Evolutionary conservation across 768 basidiomycete species (phyloP), one percentile per base, ranked within the genome.

Genomic region (Chalciporus pseudorubinellus): DNA sequence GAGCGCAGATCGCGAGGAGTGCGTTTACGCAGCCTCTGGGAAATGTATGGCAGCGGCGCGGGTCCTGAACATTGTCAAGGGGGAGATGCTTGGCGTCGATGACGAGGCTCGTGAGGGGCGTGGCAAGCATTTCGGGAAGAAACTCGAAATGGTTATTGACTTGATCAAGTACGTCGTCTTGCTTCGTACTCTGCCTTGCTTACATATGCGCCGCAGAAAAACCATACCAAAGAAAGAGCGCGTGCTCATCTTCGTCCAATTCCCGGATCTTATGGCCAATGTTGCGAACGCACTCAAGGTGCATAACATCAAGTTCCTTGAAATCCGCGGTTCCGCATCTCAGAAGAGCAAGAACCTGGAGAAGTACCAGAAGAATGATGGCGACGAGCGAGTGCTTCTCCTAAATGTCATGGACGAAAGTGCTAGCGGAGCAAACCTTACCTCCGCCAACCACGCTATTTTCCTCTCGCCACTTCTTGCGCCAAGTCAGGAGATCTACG

Each of bases 351-450:
- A 89, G 62, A 86, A 83, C 50, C 74, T 98, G 39, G 87, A 91
- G 58, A 80, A 77, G 59, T 98, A 95, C 79, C 95, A 98, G 69
- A 83, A 87, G 49, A 83, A 87, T 48, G 75, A 83, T 39, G 82
- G 85, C 61, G 73, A 79, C 51, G 89, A 89, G 59, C 81, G 85
- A 28, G 92, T 94, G 14, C 75, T 98, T 41, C 76, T 98, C 48
- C 73, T 98, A 55, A 92, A 92, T 59, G 89, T 95, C 56, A 93
- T 90, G 83, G 92, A 95, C 69, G 92, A 95, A 70, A 93, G 90
- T 55, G 90, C 92, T n/a, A 90, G 89, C 52, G 92, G 92, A 39
- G 89, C 89, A 58, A 98, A 98, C 67, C 72, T 98, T 65, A 97
- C 94, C 3, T 84, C 82, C 31, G 95, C 95, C 18, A 98, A 94